Base-by-base conservation (phyloP, 352 stramenopile species). In the Globisporangium mamillatum region DNA sequence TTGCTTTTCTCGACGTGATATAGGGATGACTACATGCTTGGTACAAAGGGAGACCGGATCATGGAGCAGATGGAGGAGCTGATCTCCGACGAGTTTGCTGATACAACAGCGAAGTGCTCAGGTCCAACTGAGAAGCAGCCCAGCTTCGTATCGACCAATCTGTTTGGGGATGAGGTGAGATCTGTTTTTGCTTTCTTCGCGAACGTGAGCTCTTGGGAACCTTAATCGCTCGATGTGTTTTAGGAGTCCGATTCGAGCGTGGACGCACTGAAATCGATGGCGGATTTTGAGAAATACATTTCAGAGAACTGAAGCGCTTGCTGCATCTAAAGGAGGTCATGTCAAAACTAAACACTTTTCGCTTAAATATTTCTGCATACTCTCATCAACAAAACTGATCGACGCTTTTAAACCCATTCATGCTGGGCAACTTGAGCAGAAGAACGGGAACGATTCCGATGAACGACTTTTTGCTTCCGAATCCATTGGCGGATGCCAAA, bases 401-500 rank as follows among this genome's bases (percentile, higher is more conserved):
- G 27, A 20, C 44, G 25, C 41, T 60, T 66, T 68, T 87, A 93
- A 1, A 94, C 86, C 86, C 86, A 94, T 64, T 92, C 86, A 60
- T 91, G 90, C 60, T 75, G 70, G 29, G 76, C 70, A 48, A 75
- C 59, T 38, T 80, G 73, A 9, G 85, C 56, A 3, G 81, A 77
- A 27, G 86, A 92, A 12, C 84, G 77, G 1, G 86, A 92, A 7
- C 86, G 84, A 70, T 92, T 85, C 25, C 84, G 81, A 60, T 92
- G 84, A 10, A 94, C 86, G 2, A 94, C 82, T 65, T 92, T 89
- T 58, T 93, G 87, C 74, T 91, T 94, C 24, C 85, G 81, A 64
- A 94, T 84, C 87, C 85, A 93, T 64, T 93, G 85, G 18, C 87
- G 83, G 48, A 93, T 87, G 5, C 85, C 87, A 48, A 93, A 93